phyloP scores from a whole-genome alignment of 495 filamentous ascomycete genomes.

The Parmelia sp. region DNA sequence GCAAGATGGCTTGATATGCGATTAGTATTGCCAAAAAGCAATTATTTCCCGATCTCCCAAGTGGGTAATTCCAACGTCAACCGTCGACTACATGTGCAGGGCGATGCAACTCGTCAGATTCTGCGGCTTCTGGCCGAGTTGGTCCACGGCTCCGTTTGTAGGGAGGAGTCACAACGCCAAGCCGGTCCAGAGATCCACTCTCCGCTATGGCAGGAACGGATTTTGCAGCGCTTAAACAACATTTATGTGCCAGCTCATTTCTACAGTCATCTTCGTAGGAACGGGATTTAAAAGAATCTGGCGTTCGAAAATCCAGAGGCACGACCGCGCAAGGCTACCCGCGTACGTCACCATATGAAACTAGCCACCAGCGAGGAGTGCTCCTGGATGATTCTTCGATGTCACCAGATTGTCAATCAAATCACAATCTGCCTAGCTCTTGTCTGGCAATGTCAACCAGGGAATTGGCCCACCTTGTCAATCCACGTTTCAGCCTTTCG shows the following conservation, averaged over 20 bases:
- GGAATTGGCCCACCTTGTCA: not conserved
- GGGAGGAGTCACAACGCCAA: not conserved
- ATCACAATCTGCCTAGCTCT: not conserved
- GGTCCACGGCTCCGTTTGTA: too few species aligned
- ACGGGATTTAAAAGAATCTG: not conserved
- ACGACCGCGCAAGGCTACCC: not conserved
- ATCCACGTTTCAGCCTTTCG: not conserved
- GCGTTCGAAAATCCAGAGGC: not conserved
- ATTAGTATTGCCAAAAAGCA: slow-evolving; percentile 2
- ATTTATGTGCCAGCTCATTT: not conserved
- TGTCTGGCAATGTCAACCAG: not conserved
- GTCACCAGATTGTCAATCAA: not conserved
- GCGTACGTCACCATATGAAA: not conserved
- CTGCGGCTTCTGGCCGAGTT: not conserved
- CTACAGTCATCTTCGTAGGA: not conserved
- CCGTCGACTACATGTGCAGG: not conserved
- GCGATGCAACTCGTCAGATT: not conserved
- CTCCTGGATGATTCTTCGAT: not conserved
- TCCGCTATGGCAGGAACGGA: not conserved
- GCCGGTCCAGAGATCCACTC: not conserved
- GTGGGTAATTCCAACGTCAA: slow-evolving; percentile 1
- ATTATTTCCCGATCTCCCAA: not conserved
- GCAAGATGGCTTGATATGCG: not conserved
- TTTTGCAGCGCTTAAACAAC: not conserved
- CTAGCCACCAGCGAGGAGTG: not conserved